phyloP scores from a whole-genome alignment of 163 green algal genomes.

The Chlorella variabilis region DNA sequence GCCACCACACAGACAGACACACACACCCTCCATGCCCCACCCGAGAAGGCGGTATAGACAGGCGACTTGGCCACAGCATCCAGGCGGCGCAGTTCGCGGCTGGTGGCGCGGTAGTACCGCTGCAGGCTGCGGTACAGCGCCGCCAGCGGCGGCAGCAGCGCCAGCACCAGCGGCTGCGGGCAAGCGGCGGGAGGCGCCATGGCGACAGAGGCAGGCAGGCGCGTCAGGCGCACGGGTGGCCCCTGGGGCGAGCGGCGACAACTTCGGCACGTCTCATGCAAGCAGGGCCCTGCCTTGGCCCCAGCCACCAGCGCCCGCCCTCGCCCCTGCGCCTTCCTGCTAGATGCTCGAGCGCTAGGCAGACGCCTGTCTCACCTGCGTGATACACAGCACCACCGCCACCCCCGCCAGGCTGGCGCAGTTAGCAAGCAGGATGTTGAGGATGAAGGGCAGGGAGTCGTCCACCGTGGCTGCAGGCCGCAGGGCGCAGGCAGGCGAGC shows the following conservation, averaged over 20 bases:
- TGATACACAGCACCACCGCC: slow-evolving; percentile 68
- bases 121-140: slow-evolving; percentile 69
- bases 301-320: too few species aligned
- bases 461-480: slow-evolving; percentile 63
- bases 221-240: too few species aligned
- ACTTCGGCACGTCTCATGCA: too few species aligned
- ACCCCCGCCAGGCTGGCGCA: slow-evolving; percentile 66
- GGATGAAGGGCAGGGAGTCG: slow-evolving; percentile 88
- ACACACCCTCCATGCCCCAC: slow-evolving; percentile 12
- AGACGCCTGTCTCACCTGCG: slow-evolving; percentile 4
- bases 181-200: too few species aligned
- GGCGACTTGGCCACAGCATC: slow-evolving; percentile 74
- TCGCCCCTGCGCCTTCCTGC: too few species aligned
- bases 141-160: slow-evolving; percentile 65
- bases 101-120: slow-evolving; percentile 69
- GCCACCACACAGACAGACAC: too few species aligned
- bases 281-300: too few species aligned
- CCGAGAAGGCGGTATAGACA: slow-evolving; percentile 73
- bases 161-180: slow-evolving; percentile 63
- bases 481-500: background rate
- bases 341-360: too few species aligned
- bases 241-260: too few species aligned
- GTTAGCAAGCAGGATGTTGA: slow-evolving; percentile 88
- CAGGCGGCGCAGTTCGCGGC: slow-evolving; percentile 79
- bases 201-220: too few species aligned